Evolutionary conservation across 495 filamentous ascomycete genomes (phyloP).

Genomic region (Penicillium roqueforti): DNA sequence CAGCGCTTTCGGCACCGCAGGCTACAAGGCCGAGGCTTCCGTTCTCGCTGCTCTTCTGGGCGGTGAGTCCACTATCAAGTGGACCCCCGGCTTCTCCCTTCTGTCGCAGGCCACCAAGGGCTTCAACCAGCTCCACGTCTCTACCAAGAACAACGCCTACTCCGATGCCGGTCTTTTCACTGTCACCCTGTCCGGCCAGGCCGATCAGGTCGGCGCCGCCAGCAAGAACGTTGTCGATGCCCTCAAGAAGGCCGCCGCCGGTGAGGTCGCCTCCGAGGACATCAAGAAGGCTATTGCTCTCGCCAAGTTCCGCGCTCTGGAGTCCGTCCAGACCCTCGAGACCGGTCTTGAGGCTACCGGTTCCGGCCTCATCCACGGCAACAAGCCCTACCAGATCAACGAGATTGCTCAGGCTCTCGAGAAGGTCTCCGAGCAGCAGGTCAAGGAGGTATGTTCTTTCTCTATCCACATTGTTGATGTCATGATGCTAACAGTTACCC

Average conservation of each 20-base stretch:
- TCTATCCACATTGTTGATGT: conserved; percentile 1
- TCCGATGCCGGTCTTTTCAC: conserved; percentile 90
- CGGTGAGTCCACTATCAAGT: conserved; percentile 88
- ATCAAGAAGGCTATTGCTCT: conserved; percentile 86
- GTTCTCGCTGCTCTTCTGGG: conserved; percentile 89
- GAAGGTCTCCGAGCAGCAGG: conserved; percentile 72
- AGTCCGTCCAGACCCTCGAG: conserved; percentile 68
- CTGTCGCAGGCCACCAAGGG: conserved; percentile 70
- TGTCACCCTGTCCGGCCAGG: conserved; percentile 71
- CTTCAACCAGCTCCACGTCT: conserved; percentile 59
- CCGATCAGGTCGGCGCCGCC: conserved; percentile 62
- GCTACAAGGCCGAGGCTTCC: conserved; percentile 82
- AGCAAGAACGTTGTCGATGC: conserved; percentile 62
- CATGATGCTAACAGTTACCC: conserved; percentile 17
- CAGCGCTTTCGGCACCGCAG: conserved; percentile 61
- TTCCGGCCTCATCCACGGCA: conserved; percentile 70
- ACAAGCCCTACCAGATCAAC: conserved; percentile 81
- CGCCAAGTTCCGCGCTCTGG: conserved; percentile 90
- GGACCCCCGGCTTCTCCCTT: conserved; percentile 87
- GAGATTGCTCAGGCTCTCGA: conserved; percentile 76
- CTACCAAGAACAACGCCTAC: conserved; percentile 76
- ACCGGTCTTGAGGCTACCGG: conserved; percentile 68
- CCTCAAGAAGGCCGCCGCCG: conserved; percentile 72
- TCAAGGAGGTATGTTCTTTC: conserved; percentile 72
- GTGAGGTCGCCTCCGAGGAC: conserved; percentile 73